Percentiles rank a stretch among this genome's conserved stretches.
Evolutionary conservation across 2,329 filamentous ascomycete species (phyloP).

Genomic region (Aspergillus sojae): DNA sequence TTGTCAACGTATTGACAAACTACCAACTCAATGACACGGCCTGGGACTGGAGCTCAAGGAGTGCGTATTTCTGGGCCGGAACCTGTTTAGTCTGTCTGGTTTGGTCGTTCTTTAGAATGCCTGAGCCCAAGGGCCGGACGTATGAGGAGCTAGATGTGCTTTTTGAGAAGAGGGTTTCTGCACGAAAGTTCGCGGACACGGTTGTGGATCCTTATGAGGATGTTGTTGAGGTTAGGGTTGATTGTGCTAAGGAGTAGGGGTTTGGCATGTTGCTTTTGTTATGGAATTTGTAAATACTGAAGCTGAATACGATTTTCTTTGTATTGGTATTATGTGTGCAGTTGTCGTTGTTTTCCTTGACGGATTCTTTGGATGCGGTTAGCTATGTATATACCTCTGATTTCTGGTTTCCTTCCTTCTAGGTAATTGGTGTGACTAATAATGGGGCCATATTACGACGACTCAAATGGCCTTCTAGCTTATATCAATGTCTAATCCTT

Average conservation of each 20-base stretch:
- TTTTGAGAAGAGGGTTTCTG: constrained; percentile 43
- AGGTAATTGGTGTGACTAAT: too few species aligned
- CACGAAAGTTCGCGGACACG: constrained; percentile 41
- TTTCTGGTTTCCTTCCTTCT: too few species aligned
- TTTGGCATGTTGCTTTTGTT: neutral
- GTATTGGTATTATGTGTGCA: too few species aligned
- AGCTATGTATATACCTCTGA: too few species aligned
- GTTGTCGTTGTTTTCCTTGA: too few species aligned
- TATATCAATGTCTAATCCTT: too few species aligned
- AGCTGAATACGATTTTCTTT: too few species aligned
- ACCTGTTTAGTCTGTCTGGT: constrained; percentile 36
- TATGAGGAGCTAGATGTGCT: constrained; percentile 38
- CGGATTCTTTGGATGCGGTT: too few species aligned
- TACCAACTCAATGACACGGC: constrained; percentile 25
- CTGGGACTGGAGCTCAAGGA: constrained; percentile 42
- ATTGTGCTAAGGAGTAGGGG: neutral
- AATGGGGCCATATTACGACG: too few species aligned
- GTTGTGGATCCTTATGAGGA: constrained; percentile 34
- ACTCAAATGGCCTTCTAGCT: too few species aligned
- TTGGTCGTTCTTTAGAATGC: constrained; percentile 48
- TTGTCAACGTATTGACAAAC: constrained; percentile 65
- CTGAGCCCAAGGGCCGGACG: constrained; percentile 34
- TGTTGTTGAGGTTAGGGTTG: neutral
- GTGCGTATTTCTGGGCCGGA: constrained; percentile 48
- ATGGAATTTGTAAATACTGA: neutral